These are phyloP conservation scores for Fusarium sp. DNA, from an alignment of 2,329 filamentous ascomycete genomes.

Conservation along the genomic window DNA sequence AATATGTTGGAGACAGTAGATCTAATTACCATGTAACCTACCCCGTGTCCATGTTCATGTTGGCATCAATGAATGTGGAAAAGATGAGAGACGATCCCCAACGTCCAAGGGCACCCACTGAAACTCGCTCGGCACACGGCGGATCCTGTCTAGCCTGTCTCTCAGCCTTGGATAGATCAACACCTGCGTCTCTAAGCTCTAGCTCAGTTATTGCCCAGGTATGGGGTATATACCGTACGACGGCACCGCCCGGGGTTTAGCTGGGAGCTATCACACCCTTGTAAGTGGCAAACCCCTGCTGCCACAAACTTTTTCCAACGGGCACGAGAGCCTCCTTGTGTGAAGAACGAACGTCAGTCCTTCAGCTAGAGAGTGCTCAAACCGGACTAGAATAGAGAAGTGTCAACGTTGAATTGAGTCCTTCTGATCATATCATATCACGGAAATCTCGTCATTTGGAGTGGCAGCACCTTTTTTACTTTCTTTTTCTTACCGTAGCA, in stretches of 20 bases:
- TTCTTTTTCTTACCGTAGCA: slow-evolving; percentile 5
- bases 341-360: neutral
- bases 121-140: slow-evolving; percentile 9
- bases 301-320: slow-evolving; percentile 16
- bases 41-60: slow-evolving; percentile 3
- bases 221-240: slow-evolving; percentile 27
- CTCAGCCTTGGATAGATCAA: slow-evolving; percentile 6
- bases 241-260: slow-evolving; percentile 12
- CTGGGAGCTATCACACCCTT: slow-evolving; percentile 1
- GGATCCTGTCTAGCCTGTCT: neutral
- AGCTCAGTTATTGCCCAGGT: neutral
- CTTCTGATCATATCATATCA: slow-evolving; percentile 13
- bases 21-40: slow-evolving; percentile 19
- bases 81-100: neutral
- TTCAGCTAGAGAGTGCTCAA: neutral
- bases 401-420: neutral
- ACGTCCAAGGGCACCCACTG: neutral
- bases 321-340: slow-evolving; percentile 4
- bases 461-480: slow-evolving; percentile 16
- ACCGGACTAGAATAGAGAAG: neutral
- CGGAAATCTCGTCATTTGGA: neutral
- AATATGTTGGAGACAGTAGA: neutral
- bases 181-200: neutral
- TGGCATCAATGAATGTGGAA: neutral
- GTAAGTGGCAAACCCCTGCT: slow-evolving; percentile 9